phyloP scores from a whole-genome alignment of 345 rosid genomes.

The Boechera divaricarpa region DNA sequence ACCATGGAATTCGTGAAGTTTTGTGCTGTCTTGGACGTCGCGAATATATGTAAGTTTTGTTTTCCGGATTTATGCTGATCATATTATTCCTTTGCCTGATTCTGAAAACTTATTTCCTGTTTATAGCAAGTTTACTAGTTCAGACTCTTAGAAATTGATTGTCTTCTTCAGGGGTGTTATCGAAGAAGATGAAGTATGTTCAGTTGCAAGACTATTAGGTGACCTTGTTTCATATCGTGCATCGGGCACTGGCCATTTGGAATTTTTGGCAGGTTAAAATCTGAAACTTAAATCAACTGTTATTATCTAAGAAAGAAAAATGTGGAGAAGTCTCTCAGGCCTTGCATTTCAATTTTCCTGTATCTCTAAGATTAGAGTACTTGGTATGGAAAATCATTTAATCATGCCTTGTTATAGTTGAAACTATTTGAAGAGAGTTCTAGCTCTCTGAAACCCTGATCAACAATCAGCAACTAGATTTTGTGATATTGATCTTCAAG shows the following conservation, averaged over 20 bases:
- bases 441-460: too few relatives aligned
- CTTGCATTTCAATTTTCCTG: neutral
- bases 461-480: neutral
- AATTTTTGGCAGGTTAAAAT: slow-evolving; percentile 77
- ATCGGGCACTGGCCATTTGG: slow-evolving; percentile 91
- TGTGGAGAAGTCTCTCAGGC: neutral
- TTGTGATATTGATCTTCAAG: neutral
- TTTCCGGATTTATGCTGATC: slow-evolving; percentile 12
- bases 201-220: slow-evolving; percentile 81
- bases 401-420: too few relatives aligned
- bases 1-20: slow-evolving; percentile 92
- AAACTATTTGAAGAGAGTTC: too few relatives aligned
- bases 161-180: slow-evolving; percentile 56
- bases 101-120: neutral
- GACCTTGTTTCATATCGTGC: slow-evolving; percentile 96
- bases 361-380: too few relatives aligned
- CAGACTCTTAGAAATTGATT: slow-evolving; percentile 24
- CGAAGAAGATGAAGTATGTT: slow-evolving; percentile 89
- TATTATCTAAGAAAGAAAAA: neutral
- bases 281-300: slow-evolving; percentile 16
- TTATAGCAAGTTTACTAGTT: slow-evolving; percentile 6
- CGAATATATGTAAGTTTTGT: slow-evolving; percentile 67
- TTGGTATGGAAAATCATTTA: too few relatives aligned
- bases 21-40: slow-evolving; percentile 90
- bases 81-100: neutral